These are phyloP conservation scores for Globisporangium okanoganense DNA, from an alignment of 352 stramenopile species.

Conservation along the genomic window DNA sequence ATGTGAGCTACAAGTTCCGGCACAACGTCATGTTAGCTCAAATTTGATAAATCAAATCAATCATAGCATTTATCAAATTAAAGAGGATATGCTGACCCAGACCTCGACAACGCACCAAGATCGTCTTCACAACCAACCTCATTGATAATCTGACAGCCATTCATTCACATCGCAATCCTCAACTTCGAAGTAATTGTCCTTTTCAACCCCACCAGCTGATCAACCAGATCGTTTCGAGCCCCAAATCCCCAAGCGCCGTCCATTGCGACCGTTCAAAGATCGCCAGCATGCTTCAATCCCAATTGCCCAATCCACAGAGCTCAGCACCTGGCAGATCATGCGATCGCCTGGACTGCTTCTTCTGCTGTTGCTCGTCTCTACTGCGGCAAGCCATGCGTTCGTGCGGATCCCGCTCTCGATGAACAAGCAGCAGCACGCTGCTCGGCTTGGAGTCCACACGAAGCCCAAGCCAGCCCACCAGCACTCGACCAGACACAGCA, in stretches of 20 bases:
- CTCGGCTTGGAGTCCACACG: neutral
- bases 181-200: too few species aligned
- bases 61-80: neutral
- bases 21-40: too few species aligned
- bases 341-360: neutral
- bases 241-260: too few species aligned
- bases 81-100: neutral
- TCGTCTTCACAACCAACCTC: neutral
- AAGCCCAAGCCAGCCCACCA: neutral
- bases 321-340: neutral
- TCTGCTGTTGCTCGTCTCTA: neutral
- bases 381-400: neutral
- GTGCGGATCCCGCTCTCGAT: constrained; percentile 12
- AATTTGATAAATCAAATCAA: too few species aligned
- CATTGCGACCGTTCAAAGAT: neutral
- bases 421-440: neutral
- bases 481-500: neutral
- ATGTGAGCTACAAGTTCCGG: too few species aligned
- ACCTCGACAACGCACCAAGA: neutral
- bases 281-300: neutral
- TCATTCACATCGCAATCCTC: too few species aligned
- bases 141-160: too few species aligned
- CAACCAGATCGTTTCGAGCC: too few species aligned
- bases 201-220: too few species aligned
- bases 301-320: neutral